These are phyloP conservation scores for Aspergillus luchuensis DNA, from an alignment of 2,329 filamentous ascomycete species.

Conservation along the genomic window DNA sequence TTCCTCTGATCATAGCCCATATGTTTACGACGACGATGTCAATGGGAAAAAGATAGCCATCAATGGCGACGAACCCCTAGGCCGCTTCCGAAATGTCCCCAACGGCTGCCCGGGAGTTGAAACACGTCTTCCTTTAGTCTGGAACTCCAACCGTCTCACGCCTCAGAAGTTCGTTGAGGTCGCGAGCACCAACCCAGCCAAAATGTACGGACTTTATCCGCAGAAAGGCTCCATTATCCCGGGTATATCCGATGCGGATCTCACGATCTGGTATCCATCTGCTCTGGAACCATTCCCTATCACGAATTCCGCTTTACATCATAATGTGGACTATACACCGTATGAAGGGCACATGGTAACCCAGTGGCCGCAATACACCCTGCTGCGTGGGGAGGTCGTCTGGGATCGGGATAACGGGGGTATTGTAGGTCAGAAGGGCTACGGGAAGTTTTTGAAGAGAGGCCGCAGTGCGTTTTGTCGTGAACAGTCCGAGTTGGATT, in stretches of 20 bases:
- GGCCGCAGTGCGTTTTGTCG: constrained; percentile 30
- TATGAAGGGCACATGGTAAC: constrained; percentile 35
- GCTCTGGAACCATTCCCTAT: constrained; percentile 28
- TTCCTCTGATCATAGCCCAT: constrained; percentile 29
- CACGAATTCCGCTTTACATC: constrained; percentile 39
- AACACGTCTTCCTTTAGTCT: constrained; percentile 46
- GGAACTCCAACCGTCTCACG: constrained; percentile 28
- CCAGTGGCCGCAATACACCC: constrained; percentile 40
- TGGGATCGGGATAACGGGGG: constrained; percentile 34
- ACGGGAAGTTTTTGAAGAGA: constrained; percentile 41
- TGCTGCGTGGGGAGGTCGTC: constrained; percentile 36
- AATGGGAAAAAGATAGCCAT: constrained; percentile 8
- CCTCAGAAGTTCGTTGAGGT: constrained; percentile 48
- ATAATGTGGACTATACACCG: constrained; percentile 42
- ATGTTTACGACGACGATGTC: background rate
- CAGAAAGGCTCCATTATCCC: constrained; percentile 46
- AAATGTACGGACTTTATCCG: constrained; percentile 45
- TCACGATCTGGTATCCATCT: constrained; percentile 47
- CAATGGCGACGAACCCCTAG: constrained; percentile 33
- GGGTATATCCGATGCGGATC: constrained; percentile 45
- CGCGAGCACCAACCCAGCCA: constrained; percentile 48
- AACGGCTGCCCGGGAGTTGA: constrained; percentile 50
- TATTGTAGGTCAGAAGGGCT: constrained; percentile 33
- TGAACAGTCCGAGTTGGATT: constrained; percentile 8
- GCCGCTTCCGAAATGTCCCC: constrained; percentile 44